Base-by-base conservation (phyloP, 1,284 basidiomycete genomes). In the Fistulinella cinereoalba region DNA sequence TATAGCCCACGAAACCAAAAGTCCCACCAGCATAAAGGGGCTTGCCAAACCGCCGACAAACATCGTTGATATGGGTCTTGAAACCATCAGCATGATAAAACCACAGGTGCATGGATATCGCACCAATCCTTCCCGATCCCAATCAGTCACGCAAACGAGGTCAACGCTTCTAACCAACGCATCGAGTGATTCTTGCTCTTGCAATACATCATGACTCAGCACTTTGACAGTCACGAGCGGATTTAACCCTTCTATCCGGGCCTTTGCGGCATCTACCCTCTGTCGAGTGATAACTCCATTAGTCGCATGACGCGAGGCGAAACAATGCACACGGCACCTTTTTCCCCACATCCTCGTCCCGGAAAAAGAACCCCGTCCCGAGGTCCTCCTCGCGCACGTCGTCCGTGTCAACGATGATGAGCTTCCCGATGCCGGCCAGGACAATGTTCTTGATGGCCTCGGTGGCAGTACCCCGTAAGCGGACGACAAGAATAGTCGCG, bases 401-500 rank as follows among this genome's bases (percentile, higher is more conserved):
- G 52, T 77, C 81, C 19, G 69, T 68, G 67, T 89, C 86, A 44
- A 83, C 72, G 44, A 89, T 75, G 46, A 89, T 64, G 45, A 89
- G 72, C 61, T 78, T 85, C 37, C 86, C 86, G 46, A 89, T 83
- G 25, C 87, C 86, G 25, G 86, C 83, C 40, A 89, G 74, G 25
- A 89, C 87, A 62, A 89, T 85, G 66, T 99, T 99, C 71, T 99
- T 99, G 69, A 97, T 89, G 21, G 88, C 81, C 68, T 99, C 97
- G n/a, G 94, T 93, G 15, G 96, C 92, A 29, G 92, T 76, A 3
- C 93, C 92, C 37, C 83, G 77, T 42, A 98, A 77, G 21, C 81
- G 81, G 28, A 94, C 72, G 37, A 99, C 76, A 42, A 98, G 74
- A 53, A 99, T 90, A 6, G 92, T 90, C 12, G 95, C 89, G 60